Evolutionary conservation across 106 monocot species (phyloP), one percentile per base, ranked within the genome.

Genomic region (Platanthera guangdongensis): DNA sequence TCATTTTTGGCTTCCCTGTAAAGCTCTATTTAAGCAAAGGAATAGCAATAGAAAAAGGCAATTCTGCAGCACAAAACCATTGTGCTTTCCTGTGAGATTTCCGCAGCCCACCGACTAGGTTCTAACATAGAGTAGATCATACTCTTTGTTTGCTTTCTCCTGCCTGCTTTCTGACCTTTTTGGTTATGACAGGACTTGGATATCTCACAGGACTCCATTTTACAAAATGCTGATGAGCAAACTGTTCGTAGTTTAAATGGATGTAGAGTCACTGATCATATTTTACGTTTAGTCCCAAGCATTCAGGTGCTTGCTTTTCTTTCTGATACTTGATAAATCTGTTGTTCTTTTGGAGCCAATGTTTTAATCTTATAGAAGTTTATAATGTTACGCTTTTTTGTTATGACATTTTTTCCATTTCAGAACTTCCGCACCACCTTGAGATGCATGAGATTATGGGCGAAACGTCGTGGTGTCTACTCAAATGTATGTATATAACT

Each of bases 191-290:
- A 94, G 97, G 94, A 94, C 69, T 73, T 93, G 74, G 97, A 97
- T 72, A 86, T 97, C 51, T 91, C 97, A 21, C 91, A 89, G 77
- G 93, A 97, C 75, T 94, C 91, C 77, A 86, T 97, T 69, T 78
- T 97, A 62, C 89, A 94, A 77, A 97, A 94, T 85, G 91, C 81
- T 78, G 97, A 97, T 85, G 97, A 97, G 74, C 97, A 93, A 52
- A 91, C 97, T 50, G 93, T 93, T 73, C 91, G 91, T 57, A 97
- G 97, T 84, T 80, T 97, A 55, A 97, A 97, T 84, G 94, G 97
- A 12, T 97, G 97, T 73, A 86, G 96, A 81, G 97, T 97, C 55
- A 94, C 97, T 68, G 97, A 97, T 84, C 85, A 79, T 69, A 90
- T 93, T 81, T 84, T 96, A 71, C 82, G 84, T 47, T 77, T 96